Conservation (phyloP, 2,329 filamentous ascomycete species). For the Aspergillus pseudonomiae region DNA sequence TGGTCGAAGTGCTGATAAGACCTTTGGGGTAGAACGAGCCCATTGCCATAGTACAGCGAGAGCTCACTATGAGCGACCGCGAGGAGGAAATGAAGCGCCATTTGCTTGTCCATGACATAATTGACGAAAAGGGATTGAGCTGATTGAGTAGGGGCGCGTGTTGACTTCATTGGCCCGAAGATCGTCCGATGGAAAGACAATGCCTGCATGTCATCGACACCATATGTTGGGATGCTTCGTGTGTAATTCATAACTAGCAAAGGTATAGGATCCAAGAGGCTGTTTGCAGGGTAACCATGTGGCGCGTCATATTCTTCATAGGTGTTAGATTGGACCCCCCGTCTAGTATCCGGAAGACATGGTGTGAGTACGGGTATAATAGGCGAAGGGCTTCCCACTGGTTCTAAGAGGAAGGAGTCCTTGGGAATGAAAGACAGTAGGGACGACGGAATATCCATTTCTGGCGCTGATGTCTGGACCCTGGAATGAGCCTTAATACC, state of each 20-base stretch:
- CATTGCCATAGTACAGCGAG: conserved; percentile 9
- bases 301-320: neutral
- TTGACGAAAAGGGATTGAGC: conserved; percentile 11
- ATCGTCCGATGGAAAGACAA: conserved; percentile 13
- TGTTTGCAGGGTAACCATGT: neutral
- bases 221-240: neutral
- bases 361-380: neutral
- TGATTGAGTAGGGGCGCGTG: conserved; percentile 7
- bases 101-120: conserved; percentile 7
- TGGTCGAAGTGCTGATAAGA: conserved; percentile 10
- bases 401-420: neutral
- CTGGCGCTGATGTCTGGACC: neutral
- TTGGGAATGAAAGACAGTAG: neutral
- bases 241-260: neutral
- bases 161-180: conserved; percentile 14
- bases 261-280: neutral
- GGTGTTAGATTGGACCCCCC: neutral
- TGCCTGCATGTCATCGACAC: conserved; percentile 13
- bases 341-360: neutral
- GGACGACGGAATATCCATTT: no score
- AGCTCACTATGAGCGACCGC: conserved; percentile 17
- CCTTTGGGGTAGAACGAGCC: conserved; percentile 7
- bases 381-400: neutral
- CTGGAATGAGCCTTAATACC: neutral
- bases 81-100: conserved; percentile 17